Evolutionary conservation across 176 grass and related monocot genomes (phyloP).

Genomic region (Bothriochloa decipiens): DNA sequence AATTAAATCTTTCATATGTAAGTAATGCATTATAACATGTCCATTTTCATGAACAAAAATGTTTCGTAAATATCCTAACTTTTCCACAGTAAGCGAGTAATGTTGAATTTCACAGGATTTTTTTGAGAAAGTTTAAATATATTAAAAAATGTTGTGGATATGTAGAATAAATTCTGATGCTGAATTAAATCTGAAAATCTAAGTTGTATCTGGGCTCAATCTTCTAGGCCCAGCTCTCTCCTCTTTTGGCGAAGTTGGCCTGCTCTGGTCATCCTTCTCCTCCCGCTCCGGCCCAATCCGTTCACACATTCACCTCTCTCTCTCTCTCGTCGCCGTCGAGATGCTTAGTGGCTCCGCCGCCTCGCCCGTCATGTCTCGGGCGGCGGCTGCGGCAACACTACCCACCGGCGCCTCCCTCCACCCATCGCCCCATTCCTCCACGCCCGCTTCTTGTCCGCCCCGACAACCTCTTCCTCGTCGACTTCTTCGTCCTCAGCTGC

Average conservation of each 20-base stretch:
- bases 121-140: too few species aligned
- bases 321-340: conserved; percentile 33
- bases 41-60: too few species aligned
- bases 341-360: conserved; percentile 71
- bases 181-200: too few species aligned
- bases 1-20: too few species aligned
- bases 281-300: conserved; percentile 28
- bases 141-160: too few species aligned
- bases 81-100: too few species aligned
- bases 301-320: neutral
- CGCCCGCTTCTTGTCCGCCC: conserved; percentile 38
- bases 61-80: too few species aligned
- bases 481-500: conserved; percentile 23
- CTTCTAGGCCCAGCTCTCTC: neutral
- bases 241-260: neutral
- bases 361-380: conserved; percentile 52
- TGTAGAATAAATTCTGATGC: too few species aligned
- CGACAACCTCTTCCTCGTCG: conserved; percentile 33
- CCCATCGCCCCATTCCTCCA: conserved; percentile 35
- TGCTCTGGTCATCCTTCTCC: too few species aligned
- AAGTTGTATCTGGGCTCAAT: too few species aligned
- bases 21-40: too few species aligned
- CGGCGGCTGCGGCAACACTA: neutral
- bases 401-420: conserved; percentile 1
- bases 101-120: too few species aligned